Evolutionary conservation across 2,329 filamentous ascomycete genomes (phyloP), one percentile per base, ranked within the genome.

Genomic region (Colletotrichum sidae): DNA sequence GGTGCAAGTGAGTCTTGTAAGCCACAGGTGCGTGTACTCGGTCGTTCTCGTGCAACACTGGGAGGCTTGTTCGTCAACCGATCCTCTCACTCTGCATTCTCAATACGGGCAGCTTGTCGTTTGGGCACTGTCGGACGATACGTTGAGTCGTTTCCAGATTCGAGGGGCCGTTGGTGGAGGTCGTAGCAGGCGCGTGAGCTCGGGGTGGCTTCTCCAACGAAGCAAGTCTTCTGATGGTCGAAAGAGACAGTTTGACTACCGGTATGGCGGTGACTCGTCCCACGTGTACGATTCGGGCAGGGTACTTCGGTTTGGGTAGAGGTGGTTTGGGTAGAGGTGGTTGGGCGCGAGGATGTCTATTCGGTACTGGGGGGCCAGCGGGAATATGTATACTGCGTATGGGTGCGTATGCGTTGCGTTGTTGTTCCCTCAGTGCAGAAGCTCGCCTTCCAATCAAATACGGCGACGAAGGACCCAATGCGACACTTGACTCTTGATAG

Each of bases 311-410:
- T 49, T 54, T 46, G 52, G 44, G 38, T 59, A 33, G 64, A 33
- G 64, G 60, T 67, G 64, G 64, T 67, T 67, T 46, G 52, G 44
- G 38, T 59, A 33, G 64, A 33, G 64, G 60, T 67, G 64, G 64
- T 67, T 67, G 64, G 64, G 64, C 62, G 45, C 52, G 50, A 56
- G 39, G 37, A 34, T 63, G 58, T 49, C 25, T 25, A 1, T 25
- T 25, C 49, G 47, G 41, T 51, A 55, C 56, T 60, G 52, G 54
- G 64, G 53, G 54, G 45, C 46, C 37, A 46, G 55, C 54, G 60
- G 17, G 60, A 67, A 54, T 59, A 64, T 59, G 60, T 51, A 49
- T 62, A 62, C 17, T 49, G 25, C 45, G n/a, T 25, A 12, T 13
- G 13, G 13, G 42, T 44, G 15, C 15, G 42, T 15, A 15, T 67